Conservation (phyloP, 75 land plant genomes). For the Adiantum capillusveneris region DNA sequence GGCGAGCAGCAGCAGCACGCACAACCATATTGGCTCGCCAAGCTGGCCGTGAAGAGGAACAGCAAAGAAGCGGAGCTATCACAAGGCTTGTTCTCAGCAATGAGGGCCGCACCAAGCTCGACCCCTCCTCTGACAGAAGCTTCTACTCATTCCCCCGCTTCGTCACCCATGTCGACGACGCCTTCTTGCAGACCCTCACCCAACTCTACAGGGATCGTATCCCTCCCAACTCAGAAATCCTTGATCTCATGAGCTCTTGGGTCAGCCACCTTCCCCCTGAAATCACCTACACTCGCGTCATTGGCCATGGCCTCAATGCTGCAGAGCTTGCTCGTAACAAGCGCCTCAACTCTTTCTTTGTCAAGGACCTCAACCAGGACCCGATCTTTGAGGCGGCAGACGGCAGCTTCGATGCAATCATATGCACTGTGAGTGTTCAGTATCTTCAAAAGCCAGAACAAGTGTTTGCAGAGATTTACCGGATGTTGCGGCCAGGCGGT, state of each 20-base stretch:
- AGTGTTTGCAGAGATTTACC: constrained; percentile 76
- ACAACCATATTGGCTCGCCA: too few species aligned
- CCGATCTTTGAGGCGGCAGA: constrained; percentile 42
- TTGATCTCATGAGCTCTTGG: constrained; percentile 87
- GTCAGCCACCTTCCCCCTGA: constrained; percentile 67
- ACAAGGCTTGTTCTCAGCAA: constrained; percentile 48
- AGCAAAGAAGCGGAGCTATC: constrained; percentile 12
- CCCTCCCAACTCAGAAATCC: constrained; percentile 36
- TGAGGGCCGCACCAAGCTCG: constrained; percentile 52
- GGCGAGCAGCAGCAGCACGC: too few species aligned
- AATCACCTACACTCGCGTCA: constrained; percentile 53
- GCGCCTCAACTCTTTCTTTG: constrained; percentile 62
- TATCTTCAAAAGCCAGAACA: constrained; percentile 80
- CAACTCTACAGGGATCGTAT: constrained; percentile 50
- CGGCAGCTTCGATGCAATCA: constrained; percentile 62
- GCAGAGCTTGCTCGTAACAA: constrained; percentile 65
- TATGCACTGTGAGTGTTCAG: constrained; percentile 86
- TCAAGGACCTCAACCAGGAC: constrained; percentile 71
- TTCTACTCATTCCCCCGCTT: constrained; percentile 71
- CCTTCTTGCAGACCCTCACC: constrained; percentile 52
- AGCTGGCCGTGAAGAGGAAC: too few species aligned
- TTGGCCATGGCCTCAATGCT: constrained; percentile 82
- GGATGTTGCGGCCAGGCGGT: constrained; percentile 73
- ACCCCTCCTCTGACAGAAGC: constrained; percentile 46
- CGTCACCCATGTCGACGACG: constrained; percentile 73